A percentile compares a stretch with the other conserved stretches of the same genome.
Conservation (phyloP, 495 filamentous ascomycete genomes). For the Penicillium angulare region DNA sequence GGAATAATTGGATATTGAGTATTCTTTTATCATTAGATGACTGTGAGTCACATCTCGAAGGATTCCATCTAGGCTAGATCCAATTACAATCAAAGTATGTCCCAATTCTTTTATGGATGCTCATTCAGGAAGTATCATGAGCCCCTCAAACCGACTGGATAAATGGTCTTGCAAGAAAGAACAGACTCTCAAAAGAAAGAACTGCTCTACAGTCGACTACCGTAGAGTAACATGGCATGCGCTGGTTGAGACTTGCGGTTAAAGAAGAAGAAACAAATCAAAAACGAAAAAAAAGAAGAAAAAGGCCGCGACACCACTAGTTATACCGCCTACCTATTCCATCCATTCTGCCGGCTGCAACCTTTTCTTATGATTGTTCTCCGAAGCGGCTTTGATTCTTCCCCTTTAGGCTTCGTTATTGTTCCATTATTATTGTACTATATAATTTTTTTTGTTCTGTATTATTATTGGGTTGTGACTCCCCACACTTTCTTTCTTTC, state of each 20-base stretch:
- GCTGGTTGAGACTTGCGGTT: constrained; percentile 36
- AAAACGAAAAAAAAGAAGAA: constrained; percentile 8
- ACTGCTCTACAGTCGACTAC: constrained; percentile 30
- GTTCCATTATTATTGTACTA: constrained; percentile 15
- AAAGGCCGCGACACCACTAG: background rate
- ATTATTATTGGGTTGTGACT: constrained; percentile 13
- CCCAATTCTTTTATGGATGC: constrained; percentile 52
- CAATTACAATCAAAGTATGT: background rate
- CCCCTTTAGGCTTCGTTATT: constrained; percentile 8
- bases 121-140: constrained; percentile 44
- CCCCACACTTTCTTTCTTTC: constrained; percentile 8
- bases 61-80: background rate
- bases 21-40: too few species aligned
- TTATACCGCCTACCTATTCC: background rate
- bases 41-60: too few species aligned
- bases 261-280: constrained; percentile 20
- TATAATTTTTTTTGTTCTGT: constrained; percentile 10
- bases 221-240: constrained; percentile 26
- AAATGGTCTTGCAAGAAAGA: constrained; percentile 38
- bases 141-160: constrained; percentile 52
- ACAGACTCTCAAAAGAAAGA: constrained; percentile 12
- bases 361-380: constrained; percentile 25
- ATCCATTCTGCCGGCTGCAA: constrained; percentile 16
- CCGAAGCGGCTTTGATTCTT: background rate
- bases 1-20: too few species aligned